phyloP scores from a whole-genome alignment of 73 alveolate genomes.

The Paramecium sexaurelia region DNA sequence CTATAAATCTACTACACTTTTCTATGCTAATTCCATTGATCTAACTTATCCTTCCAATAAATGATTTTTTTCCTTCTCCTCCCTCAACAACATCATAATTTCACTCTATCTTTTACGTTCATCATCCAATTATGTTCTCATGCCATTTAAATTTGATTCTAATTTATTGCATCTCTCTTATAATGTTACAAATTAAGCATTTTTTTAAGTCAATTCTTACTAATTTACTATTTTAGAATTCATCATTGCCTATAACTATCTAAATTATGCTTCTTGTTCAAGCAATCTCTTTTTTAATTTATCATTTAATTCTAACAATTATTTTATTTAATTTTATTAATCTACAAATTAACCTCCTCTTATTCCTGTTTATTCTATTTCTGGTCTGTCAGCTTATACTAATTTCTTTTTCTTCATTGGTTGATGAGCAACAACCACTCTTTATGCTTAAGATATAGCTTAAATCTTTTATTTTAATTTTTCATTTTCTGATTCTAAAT shows the following conservation, averaged over 20 bases:
- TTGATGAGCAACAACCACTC: neutral
- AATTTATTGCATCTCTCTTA: conserved; percentile 30
- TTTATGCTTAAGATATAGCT: conserved; percentile 1
- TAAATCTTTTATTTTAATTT: conserved; percentile 23
- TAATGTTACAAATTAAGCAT: neutral
- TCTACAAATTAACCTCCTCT: neutral
- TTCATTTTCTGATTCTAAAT: conserved; percentile 29
- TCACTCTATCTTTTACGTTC: conserved; percentile 39
- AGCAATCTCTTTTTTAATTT: neutral
- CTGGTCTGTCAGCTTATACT: conserved; percentile 14
- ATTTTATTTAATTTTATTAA: neutral
- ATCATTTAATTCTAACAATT: conserved; percentile 45
- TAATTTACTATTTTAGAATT: conserved; percentile 13
- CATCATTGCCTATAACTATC: conserved; percentile 39
- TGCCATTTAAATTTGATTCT: neutral
- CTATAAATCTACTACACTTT: neutral
- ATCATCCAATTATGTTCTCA: conserved; percentile 14
- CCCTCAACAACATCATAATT: neutral
- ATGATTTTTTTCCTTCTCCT: conserved; percentile 29
- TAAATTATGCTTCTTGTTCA: conserved; percentile 11
- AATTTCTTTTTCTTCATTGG: conserved; percentile 41
- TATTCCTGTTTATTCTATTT: neutral
- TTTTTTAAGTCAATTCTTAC: conserved; percentile 17
- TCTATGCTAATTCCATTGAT: conserved; percentile 25
- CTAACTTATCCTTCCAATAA: neutral